Evolutionary conservation across 495 filamentous ascomycete species (phyloP), one percentile per base, ranked within the genome.

Genomic region (Aspergillus haitiensis): DNA sequence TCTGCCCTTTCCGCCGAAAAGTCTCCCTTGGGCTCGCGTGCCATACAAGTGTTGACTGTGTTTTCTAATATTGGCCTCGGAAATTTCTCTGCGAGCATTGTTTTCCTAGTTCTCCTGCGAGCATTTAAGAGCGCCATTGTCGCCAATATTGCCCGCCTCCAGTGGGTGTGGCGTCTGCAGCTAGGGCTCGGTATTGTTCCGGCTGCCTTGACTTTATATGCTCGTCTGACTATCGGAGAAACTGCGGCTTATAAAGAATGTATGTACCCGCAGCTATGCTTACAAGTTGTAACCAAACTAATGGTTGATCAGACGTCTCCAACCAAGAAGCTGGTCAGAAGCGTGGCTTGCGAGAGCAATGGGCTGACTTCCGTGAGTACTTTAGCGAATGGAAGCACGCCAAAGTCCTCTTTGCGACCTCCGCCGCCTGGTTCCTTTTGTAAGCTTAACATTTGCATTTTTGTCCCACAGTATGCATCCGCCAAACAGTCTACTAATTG

Each of bases 371-470:
- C 31, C 56, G 67, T 15, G 54, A 56, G 7, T 65, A 69, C 40
- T 68, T 66, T 39, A 18, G 59, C 18, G 36, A 68, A 5, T 61
- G 63, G 63, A 60, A 44, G 27, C 67, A 69, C 50, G 62, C 64
- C 15, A 63, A 59, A 37, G 62, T 60, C 6, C 56, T 67, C 6
- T 61, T 67, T 16, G 67, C 67, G 16, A 69, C 64, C 9, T 55
- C 64, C 7, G 64, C 55, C 15, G 53, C 67, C 10, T 69, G 67
- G 64, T 67, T 69, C 36, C 59, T 66, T 0, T 68, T 62, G 66
- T 68, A 49, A 52, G 63, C 15, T 10, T 5, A 3, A 15, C 44
- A 16, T 1, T 47, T 4, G 21, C 13, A 18, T 16, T 7, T 16
- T 21, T 10, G 11, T 18, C 9, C 9, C 6, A 18, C 44, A 0